These are phyloP conservation scores for Pseudohyphozyma bogoriensis DNA, from an alignment of 768 basidiomycete species.

Conservation along the genomic window DNA sequence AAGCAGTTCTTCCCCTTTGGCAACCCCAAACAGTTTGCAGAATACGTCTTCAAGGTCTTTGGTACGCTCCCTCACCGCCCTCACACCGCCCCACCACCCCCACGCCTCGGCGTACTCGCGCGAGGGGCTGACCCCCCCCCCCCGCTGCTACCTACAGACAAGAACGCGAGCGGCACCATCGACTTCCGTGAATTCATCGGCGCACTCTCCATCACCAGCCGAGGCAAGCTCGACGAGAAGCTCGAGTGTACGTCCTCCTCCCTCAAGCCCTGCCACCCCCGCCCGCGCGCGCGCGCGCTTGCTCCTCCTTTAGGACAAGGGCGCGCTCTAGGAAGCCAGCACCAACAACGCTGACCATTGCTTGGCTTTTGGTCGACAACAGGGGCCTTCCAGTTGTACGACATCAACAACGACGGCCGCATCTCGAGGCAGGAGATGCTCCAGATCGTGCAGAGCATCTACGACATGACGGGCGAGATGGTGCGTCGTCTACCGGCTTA, in stretches of 20 bases:
- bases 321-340: not conserved
- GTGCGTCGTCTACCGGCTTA: conserved; percentile 41
- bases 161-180: conserved; percentile 90
- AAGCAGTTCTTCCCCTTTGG: conserved; percentile 99
- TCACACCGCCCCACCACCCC: not conserved
- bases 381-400: conserved; percentile 99
- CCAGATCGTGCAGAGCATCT: conserved; percentile 92
- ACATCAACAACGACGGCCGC: conserved; percentile 94
- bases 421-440: conserved; percentile 99
- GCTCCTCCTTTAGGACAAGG: no score
- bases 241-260: conserved; percentile 76
- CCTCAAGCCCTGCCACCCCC: not conserved
- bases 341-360: not conserved
- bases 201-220: conserved; percentile 85
- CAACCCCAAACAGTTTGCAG: conserved; percentile 90
- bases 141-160: conserved; percentile 43
- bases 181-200: conserved; percentile 99
- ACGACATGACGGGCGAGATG: conserved; percentile 99
- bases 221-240: conserved; percentile 92
- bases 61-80: conserved; percentile 1
- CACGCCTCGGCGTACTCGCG: not conserved
- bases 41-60: conserved; percentile 97
- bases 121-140: not conserved
- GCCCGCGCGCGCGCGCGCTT: no score
- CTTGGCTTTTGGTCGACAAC: conserved; percentile 18